Conservation (phyloP, 768 basidiomycete genomes). For the Amylocystis lapponica region DNA sequence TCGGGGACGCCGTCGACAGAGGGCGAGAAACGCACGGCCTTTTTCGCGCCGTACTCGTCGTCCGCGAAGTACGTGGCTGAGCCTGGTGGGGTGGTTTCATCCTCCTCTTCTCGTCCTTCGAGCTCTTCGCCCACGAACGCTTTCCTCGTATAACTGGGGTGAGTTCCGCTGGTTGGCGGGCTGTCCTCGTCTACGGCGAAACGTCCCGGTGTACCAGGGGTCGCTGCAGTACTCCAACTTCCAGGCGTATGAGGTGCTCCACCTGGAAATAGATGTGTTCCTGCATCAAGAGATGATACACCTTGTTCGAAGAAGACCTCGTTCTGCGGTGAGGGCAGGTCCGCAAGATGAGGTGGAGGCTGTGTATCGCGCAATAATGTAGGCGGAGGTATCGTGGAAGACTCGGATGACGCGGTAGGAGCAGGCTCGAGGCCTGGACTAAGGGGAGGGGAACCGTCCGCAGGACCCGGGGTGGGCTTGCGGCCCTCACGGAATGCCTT, state of each 20-base stretch:
- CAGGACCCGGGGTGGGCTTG: constrained; percentile 74
- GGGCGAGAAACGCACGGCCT: constrained; percentile 43
- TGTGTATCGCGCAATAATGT: constrained; percentile 4
- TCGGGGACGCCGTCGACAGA: constrained; percentile 32
- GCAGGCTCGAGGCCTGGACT: background rate
- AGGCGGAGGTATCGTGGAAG: constrained; percentile 7
- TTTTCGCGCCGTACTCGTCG: constrained; percentile 14
- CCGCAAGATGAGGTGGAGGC: constrained; percentile 8
- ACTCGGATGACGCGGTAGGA: constrained; percentile 19
- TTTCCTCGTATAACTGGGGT: too few species aligned
- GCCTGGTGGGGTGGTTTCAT: constrained; percentile 1
- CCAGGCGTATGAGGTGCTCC: too few species aligned
- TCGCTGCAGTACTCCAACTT: constrained; percentile 72
- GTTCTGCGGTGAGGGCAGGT: constrained; percentile 8
- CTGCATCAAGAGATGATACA: too few species aligned
- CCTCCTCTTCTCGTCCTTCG: constrained; percentile 29
- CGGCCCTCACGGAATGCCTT: constrained; percentile 95
- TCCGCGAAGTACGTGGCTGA: constrained; percentile 15
- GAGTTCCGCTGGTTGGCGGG: too few species aligned
- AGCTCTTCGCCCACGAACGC: constrained; percentile 41
- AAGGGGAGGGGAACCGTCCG: too few species aligned
- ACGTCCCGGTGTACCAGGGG: constrained; percentile 50
- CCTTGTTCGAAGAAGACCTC: constrained; percentile 5
- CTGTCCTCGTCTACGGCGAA: too few species aligned
- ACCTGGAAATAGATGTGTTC: too few species aligned